Evolutionary conservation across 345 rosid species (phyloP).

Genomic region (Pugionium dolabratum): DNA sequence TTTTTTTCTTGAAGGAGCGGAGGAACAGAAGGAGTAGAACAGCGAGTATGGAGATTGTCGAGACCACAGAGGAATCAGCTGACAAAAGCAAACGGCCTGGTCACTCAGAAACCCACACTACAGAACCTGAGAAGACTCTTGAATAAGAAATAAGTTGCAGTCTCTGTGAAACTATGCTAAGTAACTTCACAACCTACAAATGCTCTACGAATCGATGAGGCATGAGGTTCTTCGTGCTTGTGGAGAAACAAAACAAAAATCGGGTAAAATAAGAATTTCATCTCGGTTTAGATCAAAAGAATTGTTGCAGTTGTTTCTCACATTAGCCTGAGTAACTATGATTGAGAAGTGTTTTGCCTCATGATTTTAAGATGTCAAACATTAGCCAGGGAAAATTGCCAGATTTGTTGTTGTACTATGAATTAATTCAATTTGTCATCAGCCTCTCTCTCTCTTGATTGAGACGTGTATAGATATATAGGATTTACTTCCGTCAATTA

Average conservation of each 20-base stretch:
- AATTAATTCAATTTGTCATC: too few species aligned
- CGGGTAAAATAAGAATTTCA: neutral
- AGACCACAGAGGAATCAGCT: slow-evolving; percentile 56
- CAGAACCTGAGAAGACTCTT: slow-evolving; percentile 33
- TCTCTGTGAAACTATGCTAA: slow-evolving; percentile 16
- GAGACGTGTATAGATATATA: too few species aligned
- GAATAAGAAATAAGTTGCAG: neutral
- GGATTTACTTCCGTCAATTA: too few species aligned
- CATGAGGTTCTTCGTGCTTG: slow-evolving; percentile 6
- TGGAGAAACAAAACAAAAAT: slow-evolving; percentile 16
- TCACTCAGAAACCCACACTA: slow-evolving; percentile 19
- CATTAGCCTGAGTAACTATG: neutral
- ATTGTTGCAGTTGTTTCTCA: slow-evolving; percentile 11
- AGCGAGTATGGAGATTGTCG: slow-evolving; percentile 71
- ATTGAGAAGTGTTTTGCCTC: too few species aligned
- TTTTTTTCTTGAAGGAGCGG: slow-evolving; percentile 58
- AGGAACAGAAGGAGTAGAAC: slow-evolving; percentile 81
- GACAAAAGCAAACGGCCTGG: slow-evolving; percentile 38
- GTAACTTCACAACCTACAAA: slow-evolving; percentile 6
- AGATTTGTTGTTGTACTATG: too few species aligned
- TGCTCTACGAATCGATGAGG: slow-evolving; percentile 13
- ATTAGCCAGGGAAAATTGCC: too few species aligned
- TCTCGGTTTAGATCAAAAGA: slow-evolving; percentile 9
- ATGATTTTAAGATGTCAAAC: too few species aligned
- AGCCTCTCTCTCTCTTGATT: too few species aligned